Conservation (phyloP, 208 protist species). For the Phytomonas francai region DNA sequence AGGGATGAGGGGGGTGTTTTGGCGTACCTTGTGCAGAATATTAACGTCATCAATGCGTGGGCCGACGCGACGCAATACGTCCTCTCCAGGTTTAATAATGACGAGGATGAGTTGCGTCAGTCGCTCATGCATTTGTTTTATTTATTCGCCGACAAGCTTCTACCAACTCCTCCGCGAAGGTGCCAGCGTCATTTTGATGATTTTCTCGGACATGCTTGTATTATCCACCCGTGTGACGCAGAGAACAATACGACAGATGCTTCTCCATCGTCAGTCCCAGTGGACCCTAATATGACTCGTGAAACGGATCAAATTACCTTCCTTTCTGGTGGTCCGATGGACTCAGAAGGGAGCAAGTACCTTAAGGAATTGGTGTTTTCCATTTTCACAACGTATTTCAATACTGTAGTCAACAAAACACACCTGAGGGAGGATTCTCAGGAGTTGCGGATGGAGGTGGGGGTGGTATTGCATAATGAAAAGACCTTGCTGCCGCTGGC, state of each 20-base stretch:
- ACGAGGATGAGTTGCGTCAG: constrained; percentile 67
- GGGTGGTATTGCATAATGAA: constrained; percentile 73
- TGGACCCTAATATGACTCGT: too few relatives aligned
- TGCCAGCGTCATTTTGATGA: not conserved
- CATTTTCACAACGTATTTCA: constrained; percentile 30
- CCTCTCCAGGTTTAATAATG: constrained; percentile 32
- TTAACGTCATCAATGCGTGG: constrained; percentile 38
- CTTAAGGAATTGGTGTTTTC: too few relatives aligned
- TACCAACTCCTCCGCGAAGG: constrained; percentile 26
- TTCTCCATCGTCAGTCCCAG: too few relatives aligned
- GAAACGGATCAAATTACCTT: too few relatives aligned
- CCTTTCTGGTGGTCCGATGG: too few relatives aligned
- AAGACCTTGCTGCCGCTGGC: constrained; percentile 66
- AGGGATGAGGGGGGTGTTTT: constrained; percentile 42
- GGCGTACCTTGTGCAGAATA: constrained; percentile 31
- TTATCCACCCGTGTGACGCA: too few relatives aligned
- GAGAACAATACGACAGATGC: too few relatives aligned
- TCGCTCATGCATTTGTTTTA: constrained; percentile 73
- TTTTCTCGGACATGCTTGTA: too few relatives aligned
- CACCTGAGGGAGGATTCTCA: constrained; percentile 59
- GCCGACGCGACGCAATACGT: constrained; percentile 33
- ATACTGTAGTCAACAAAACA: constrained; percentile 57
- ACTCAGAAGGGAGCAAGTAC: too few relatives aligned
- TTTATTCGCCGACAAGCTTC: constrained; percentile 49
- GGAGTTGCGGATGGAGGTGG: constrained; percentile 54